Percentiles rank a stretch among this genome's conserved stretches.
These are phyloP conservation scores for Botrytis aclada DNA, from an alignment of 2,329 filamentous ascomycete genomes.

Conservation along the genomic window DNA sequence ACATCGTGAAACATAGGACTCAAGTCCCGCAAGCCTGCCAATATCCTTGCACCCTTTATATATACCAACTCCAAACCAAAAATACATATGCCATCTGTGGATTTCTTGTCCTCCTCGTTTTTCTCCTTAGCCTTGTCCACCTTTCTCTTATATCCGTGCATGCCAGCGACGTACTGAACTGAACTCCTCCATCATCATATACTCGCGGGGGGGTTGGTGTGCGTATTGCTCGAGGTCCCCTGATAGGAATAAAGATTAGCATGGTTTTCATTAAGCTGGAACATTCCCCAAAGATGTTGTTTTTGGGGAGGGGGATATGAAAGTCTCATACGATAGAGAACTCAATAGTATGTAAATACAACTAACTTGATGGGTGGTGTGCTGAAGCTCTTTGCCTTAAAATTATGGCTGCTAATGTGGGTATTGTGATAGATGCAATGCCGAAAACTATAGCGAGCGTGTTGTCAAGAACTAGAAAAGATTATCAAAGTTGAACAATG, in stretches of 20 bases:
- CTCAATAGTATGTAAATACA: not conserved
- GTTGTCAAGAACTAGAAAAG: not conserved
- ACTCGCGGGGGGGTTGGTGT: not conserved
- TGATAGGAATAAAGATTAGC: not conserved
- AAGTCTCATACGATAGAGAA: not conserved
- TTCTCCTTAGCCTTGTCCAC: not conserved
- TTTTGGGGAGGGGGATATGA: too few species aligned
- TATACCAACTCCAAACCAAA: not conserved
- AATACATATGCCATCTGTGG: not conserved
- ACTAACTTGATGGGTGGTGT: not conserved
- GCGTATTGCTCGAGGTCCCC: not conserved
- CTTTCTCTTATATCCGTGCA: not conserved
- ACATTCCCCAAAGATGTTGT: too few species aligned
- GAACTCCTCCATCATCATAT: not conserved
- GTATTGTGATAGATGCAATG: not conserved
- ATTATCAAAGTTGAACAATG: not conserved
- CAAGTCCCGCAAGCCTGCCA: too few species aligned
- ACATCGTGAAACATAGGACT: too few species aligned
- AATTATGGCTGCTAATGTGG: not conserved
- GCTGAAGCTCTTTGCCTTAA: not conserved
- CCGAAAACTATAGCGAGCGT: not conserved
- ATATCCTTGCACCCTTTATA: not conserved
- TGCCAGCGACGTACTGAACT: not conserved
- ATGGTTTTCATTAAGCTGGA: too few species aligned
- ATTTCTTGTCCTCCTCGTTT: not conserved